phyloP scores from a whole-genome alignment of 169 alveolate genomes.

The Plasmodium coatneyi region DNA sequence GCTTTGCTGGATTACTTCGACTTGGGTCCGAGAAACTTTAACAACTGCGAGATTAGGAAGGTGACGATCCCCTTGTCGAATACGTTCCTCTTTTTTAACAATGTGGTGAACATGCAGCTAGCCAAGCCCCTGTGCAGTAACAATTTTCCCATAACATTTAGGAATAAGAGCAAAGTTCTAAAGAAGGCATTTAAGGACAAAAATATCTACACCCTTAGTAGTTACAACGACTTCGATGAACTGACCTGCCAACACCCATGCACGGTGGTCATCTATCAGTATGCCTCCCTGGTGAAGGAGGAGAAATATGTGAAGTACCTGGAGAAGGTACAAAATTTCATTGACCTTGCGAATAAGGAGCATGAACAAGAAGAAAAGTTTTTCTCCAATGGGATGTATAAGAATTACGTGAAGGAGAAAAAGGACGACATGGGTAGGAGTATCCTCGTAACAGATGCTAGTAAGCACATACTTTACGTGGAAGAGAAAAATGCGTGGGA shows the following conservation, averaged over 20 bases:
- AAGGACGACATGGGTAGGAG: conserved; percentile 7
- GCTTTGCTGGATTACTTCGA: conserved; percentile 58
- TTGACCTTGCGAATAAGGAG: conserved; percentile 24
- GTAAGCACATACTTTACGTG: conserved; percentile 11
- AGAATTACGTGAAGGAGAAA: conserved; percentile 31
- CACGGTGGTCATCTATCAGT: conserved; percentile 50
- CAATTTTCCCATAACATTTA: conserved; percentile 26
- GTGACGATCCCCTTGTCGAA: conserved; percentile 33
- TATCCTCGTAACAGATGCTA: conserved; percentile 37
- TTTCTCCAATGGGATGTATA: conserved; percentile 49
- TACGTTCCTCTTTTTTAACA: conserved; percentile 59
- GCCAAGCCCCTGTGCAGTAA: conserved; percentile 11
- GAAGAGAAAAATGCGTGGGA: conserved; percentile 48
- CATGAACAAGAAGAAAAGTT: neutral
- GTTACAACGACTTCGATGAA: conserved; percentile 20
- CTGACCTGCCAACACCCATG: conserved; percentile 36
- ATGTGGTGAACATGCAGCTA: conserved; percentile 45
- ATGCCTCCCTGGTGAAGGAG: conserved; percentile 11
- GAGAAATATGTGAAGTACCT: conserved; percentile 35
- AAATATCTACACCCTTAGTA: conserved; percentile 37
- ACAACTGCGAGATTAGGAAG: conserved; percentile 51
- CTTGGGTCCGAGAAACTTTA: conserved; percentile 25
- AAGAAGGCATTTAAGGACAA: conserved; percentile 55
- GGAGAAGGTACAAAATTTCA: conserved; percentile 20
- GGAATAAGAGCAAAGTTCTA: conserved; percentile 14